Base-by-base conservation (phyloP, 345 rosid genomes). In the Aegle marmelos region DNA sequence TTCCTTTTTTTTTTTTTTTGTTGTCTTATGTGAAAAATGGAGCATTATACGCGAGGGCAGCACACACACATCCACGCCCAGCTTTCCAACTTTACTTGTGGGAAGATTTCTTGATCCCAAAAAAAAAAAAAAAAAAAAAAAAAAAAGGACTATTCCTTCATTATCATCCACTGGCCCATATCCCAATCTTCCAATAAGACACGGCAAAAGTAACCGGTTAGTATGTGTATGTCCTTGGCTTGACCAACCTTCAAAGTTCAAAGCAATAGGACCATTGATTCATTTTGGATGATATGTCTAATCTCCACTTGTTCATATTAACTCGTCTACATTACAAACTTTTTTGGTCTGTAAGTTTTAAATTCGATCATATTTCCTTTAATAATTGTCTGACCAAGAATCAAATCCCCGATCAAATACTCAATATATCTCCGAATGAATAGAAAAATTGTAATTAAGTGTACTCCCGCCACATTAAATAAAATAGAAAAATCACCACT, bases 21-120 rank as follows among this genome's bases (percentile, higher is more conserved):
- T 73, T 41, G 77, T 74, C 69, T 61, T 41, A 39, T 74, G 57
- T 61, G 28, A 74, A 27, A 36, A 59, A 37, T 5, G 54, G 28
- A 16, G 27, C 68, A 41, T 60, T 74, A 28, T 41, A 27, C 69
- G 62, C 69, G 77, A 45, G 59, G 27, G 28, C 72, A 24, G 4
- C 10, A n/a, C 19, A 17, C 50, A 34, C 22, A 1, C 11, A 5
- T 28, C 14, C 14, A n/a, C 56, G 60, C 56, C 56, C 8, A 19
- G 19, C 68, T 39, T 25, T 61, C 56, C 8, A 19, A 27, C 68
- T 39, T 25, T 61, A 9, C 56, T 27, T 73, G n/a, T n/a, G 27
- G 11, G 41, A 39, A 64, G 24, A 13, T 45, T 45, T 45, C 50
- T 45, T 45, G 50, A 10, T 45, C 13, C 50, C 14, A 9, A 37